Evolutionary conservation across 129 eudicot genomes (phyloP), one percentile per base, ranked within the genome.

Genomic region (Ambrosia trifida): DNA sequence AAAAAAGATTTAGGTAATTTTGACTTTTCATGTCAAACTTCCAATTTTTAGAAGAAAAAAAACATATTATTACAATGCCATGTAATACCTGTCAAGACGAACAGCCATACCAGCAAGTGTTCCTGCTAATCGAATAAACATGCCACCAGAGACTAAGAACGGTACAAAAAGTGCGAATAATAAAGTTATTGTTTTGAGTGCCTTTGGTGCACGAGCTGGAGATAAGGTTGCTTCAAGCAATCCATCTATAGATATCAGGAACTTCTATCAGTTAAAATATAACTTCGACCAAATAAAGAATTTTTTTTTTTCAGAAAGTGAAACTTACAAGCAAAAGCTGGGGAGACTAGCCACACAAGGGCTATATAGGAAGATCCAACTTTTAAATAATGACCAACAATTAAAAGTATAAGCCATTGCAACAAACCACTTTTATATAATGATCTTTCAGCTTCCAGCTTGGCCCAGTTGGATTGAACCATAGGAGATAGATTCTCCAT

Each of bases 301-400:
- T 11, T 50, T n/a, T 35, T 32, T 38, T 9, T 44, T 46, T 19
- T 11, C n/a, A 16, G 68, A 60, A 59, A 44, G 14, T 7, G 6
- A 50, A 70, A 92, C 98, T 89, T 87, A 94, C 98, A 94, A 72
- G 98, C 85, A 79, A 94, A 94, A 65, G 92, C 96, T 20, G 98
- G 98, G 6, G 91, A 83, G 59, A 75, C 89, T 31, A 89, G 85
- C 98, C 98, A 94, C 77, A 73, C 83, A 75, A 89, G 79, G 72
- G 98, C 95, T 50, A 94, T 1, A 81, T 82, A 94, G 19, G 98
- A 74, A 53, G 97, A 84, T 35, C 97, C 98, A 62, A 87, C 72
- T 79, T 72, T 89, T 13, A 75, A 84, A 72, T 85, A 87, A 75
- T 83, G 79, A 69, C 95, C 96, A 1, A 76, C 50, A 32, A 75